Percentiles rank a stretch among this genome's conserved stretches.
Evolutionary conservation across 805 yeast genomes (phyloP).

Genomic region (Candida tibetensis): DNA sequence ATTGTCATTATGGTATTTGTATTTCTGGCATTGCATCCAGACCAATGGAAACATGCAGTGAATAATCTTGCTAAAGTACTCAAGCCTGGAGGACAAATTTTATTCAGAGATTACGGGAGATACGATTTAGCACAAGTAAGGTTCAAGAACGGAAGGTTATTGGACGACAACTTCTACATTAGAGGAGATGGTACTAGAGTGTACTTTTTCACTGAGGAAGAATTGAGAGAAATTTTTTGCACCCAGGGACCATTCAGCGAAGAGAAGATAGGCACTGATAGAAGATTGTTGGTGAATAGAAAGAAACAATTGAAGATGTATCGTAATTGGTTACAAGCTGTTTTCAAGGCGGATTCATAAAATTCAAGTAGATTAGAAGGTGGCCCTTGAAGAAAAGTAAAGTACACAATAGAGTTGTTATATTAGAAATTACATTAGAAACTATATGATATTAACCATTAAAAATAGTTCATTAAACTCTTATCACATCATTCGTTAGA

Average conservation of each 20-base stretch:
- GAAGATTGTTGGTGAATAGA: conserved; percentile 86
- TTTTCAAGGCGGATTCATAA: conserved; percentile 46
- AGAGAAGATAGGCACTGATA: conserved; percentile 79
- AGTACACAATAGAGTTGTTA: neutral
- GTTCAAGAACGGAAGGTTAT: conserved; percentile 79
- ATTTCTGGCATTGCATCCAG: conserved; percentile 86
- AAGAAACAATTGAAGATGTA: conserved; percentile 93
- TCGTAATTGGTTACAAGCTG: conserved; percentile 95
- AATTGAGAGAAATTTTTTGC: conserved; percentile 68
- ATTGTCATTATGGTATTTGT: conserved; percentile 94
- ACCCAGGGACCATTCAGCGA: conserved; percentile 54
- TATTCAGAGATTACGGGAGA: conserved; percentile 92
- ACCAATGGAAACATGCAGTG: conserved; percentile 85
- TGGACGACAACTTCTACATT: conserved; percentile 92
- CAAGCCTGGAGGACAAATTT: conserved; percentile 89
- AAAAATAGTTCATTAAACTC: no score
- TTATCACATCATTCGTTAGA: no score
- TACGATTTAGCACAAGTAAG: conserved; percentile 95
- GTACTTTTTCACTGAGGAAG: conserved; percentile 94
- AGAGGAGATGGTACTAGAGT: conserved; percentile 98
- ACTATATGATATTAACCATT: neutral
- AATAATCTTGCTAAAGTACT: conserved; percentile 64
- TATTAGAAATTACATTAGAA: neutral
- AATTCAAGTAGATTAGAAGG: neutral
- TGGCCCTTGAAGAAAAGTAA: no score